These are phyloP conservation scores for Rubus parviflorus DNA, from an alignment of 306 rosid genomes.

Conservation along the genomic window DNA sequence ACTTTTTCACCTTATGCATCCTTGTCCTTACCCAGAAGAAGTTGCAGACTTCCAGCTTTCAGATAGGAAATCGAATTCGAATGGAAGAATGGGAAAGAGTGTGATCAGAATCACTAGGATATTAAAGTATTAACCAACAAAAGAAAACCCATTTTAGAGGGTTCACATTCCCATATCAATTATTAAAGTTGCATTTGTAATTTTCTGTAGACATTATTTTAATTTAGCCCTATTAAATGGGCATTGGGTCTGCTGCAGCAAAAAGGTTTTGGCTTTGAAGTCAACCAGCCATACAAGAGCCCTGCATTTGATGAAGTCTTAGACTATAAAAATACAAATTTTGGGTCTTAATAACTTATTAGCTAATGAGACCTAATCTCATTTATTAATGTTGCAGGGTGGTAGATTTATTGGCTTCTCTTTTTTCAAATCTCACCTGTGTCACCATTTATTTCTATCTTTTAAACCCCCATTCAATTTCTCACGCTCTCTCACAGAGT, in stretches of 20 bases:
- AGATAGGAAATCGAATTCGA: conserved; percentile 30
- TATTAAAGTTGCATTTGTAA: not conserved
- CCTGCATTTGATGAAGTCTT: conserved; percentile 32
- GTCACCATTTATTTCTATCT: conserved; percentile 32
- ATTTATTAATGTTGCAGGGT: conserved; percentile 22
- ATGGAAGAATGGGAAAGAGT: conserved; percentile 45
- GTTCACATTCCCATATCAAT: conserved; percentile 30
- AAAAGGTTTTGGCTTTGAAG: conserved; percentile 27
- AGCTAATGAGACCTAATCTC: conserved; percentile 20
- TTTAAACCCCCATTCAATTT: conserved; percentile 6
- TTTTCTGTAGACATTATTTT: conserved; percentile 5
- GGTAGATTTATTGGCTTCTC: conserved; percentile 13
- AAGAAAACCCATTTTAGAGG: not conserved
- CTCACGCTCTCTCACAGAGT: conserved; percentile 16
- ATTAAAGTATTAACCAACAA: conserved; percentile 11
- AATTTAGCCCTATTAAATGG: conserved; percentile 26
- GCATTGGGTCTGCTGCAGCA: conserved; percentile 65
- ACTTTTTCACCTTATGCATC: not conserved
- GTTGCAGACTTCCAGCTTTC: conserved; percentile 14
- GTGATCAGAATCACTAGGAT: conserved; percentile 20
- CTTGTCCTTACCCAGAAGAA: conserved; percentile 29
- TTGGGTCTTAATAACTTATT: conserved; percentile 11
- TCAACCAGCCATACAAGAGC: conserved; percentile 34
- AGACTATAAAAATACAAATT: not conserved
- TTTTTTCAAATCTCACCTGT: conserved; percentile 30